Evolutionary conservation across 331 rosid species (phyloP).

Genomic region (Quercus tomentella): DNA sequence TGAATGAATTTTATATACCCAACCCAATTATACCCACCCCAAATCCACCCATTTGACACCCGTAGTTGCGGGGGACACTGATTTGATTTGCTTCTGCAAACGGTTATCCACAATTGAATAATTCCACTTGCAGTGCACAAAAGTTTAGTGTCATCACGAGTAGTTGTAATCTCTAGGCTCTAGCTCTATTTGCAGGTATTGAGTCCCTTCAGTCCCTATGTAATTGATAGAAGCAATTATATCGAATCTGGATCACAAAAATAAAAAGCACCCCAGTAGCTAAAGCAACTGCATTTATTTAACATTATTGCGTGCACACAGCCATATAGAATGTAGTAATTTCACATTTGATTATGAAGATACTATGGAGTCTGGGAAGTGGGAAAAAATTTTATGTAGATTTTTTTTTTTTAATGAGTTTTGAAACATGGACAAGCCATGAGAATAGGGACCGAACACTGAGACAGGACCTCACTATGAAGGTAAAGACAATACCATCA

Average conservation of each 20-base stretch:
- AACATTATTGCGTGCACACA: neutral
- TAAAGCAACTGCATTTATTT: neutral
- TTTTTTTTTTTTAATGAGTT: neutral
- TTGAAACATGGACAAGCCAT: neutral
- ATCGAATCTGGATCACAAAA: neutral
- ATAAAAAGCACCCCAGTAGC: neutral
- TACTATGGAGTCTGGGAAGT: neutral
- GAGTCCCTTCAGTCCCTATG: neutral
- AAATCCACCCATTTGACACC: too few species aligned
- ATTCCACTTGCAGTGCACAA: too few species aligned
- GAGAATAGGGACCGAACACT: too few species aligned
- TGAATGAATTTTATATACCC: too few species aligned
- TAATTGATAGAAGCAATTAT: too few species aligned
- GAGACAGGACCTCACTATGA: too few species aligned
- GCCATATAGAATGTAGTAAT: neutral
- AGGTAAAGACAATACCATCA: too few species aligned
- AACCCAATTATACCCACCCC: too few species aligned
- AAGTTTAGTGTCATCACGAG: too few species aligned
- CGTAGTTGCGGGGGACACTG: too few species aligned
- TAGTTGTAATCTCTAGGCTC: neutral
- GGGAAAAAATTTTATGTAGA: neutral
- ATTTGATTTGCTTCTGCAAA: too few species aligned
- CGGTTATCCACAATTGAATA: too few species aligned
- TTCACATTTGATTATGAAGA: neutral
- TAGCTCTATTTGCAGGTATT: neutral